A percentile compares a stretch with the other conserved stretches of the same genome.
These are phyloP conservation scores for Fusarium nanum DNA, from an alignment of 2,329 filamentous ascomycete species.

Conservation along the genomic window DNA sequence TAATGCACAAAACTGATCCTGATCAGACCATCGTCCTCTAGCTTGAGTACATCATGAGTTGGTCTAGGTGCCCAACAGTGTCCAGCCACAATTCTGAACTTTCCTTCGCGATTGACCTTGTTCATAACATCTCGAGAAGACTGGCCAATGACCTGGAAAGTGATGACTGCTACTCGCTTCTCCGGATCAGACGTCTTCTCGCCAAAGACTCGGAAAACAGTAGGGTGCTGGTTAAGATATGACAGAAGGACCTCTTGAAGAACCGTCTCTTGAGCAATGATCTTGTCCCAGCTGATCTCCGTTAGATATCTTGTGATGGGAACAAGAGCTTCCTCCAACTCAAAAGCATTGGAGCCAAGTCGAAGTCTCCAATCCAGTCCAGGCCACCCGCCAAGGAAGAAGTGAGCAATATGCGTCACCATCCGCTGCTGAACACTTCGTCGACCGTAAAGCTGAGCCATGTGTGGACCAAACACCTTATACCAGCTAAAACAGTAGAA, in stretches of 20 bases:
- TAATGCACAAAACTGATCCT: slow-evolving; percentile 5
- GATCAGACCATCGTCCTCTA: slow-evolving; percentile 1
- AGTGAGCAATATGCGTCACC: slow-evolving; percentile 1
- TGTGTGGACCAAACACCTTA: slow-evolving; percentile 82
- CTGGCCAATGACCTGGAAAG: not conserved
- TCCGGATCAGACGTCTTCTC: not conserved
- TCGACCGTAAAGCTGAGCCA: slow-evolving; percentile 73
- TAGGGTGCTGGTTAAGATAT: not conserved
- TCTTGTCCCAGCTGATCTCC: not conserved
- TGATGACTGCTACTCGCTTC: slow-evolving; percentile 2
- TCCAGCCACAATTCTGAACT: slow-evolving; percentile 2
- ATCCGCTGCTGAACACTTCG: slow-evolving; percentile 4
- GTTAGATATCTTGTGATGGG: slow-evolving; percentile 1
- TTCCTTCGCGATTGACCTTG: slow-evolving; percentile 4
- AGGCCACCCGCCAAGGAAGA: not conserved
- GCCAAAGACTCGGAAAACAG: slow-evolving; percentile 1
- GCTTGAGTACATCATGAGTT: slow-evolving; percentile 4
- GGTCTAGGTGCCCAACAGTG: slow-evolving; percentile 3
- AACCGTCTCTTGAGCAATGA: slow-evolving; percentile 4
- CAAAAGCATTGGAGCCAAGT: slow-evolving; percentile 4
- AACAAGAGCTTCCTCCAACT: slow-evolving; percentile 6
- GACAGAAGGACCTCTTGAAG: not conserved
- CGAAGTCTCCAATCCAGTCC: slow-evolving; percentile 1
- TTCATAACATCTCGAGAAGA: slow-evolving; percentile 3
- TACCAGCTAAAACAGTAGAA: slow-evolving; percentile 85